Evolutionary conservation across 2,329 filamentous ascomycete species (phyloP).

Genomic region (Colletotrichum lindemuthianum): DNA sequence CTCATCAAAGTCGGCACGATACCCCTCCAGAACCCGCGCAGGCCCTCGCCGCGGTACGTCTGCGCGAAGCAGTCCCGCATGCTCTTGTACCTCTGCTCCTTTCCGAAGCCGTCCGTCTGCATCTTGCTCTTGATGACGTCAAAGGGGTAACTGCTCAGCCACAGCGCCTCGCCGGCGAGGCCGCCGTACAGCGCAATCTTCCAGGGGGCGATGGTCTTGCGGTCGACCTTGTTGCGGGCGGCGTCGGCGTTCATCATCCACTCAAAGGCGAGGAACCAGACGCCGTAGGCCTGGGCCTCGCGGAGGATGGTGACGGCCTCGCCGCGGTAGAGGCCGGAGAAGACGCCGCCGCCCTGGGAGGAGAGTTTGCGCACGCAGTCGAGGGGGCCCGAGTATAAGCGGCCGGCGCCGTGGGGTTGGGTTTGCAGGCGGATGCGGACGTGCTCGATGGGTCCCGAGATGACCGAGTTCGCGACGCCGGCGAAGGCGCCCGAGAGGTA

Average conservation of each 20-base stretch:
- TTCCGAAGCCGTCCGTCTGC: conserved; percentile 94
- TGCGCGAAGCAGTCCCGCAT: conserved; percentile 93
- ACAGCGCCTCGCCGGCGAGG: conserved; percentile 91
- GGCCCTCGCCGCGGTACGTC: conserved; percentile 80
- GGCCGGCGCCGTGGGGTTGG: conserved; percentile 85
- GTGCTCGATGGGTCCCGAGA: conserved; percentile 95
- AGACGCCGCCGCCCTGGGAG: conserved; percentile 71
- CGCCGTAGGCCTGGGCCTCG: conserved; percentile 93
- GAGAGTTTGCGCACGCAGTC: conserved; percentile 92
- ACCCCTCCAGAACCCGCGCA: conserved; percentile 92
- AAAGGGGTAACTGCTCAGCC: conserved; percentile 93
- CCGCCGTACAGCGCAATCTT: conserved; percentile 95
- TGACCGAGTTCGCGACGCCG: conserved; percentile 86
- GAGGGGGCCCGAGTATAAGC: conserved; percentile 83
- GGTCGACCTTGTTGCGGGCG: conserved; percentile 76
- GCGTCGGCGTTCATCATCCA: conserved; percentile 95
- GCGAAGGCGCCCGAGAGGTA: conserved; percentile 92
- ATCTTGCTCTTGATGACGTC: conserved; percentile 99
- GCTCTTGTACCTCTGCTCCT: conserved; percentile 74
- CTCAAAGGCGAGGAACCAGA: conserved; percentile 96
- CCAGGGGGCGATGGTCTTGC: conserved; percentile 80
- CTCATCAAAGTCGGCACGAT: conserved; percentile 89
- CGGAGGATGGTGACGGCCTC: conserved; percentile 85
- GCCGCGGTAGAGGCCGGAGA: conserved; percentile 85
- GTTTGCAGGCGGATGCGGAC: conserved; percentile 96